A percentile compares a stretch with the other conserved stretches of the same genome.
Conservation (phyloP, 2,329 filamentous ascomycete genomes). For the Coniosporium tulheliwenetii region DNA sequence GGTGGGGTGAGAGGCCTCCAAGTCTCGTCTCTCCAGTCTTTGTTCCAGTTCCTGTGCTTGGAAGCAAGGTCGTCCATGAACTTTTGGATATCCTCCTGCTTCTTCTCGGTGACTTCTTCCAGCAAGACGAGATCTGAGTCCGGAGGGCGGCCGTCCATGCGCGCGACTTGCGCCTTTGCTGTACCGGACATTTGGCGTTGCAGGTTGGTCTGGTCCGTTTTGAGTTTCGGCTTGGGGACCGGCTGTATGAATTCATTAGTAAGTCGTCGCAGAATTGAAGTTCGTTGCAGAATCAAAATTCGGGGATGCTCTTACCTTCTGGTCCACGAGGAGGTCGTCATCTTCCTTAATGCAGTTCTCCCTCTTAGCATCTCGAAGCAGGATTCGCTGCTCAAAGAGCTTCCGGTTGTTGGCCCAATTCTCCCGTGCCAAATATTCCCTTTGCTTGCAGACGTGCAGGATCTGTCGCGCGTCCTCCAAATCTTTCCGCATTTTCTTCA, state of each 20-base stretch:
- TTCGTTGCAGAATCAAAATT: conserved; percentile 1
- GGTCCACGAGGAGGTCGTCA: conserved; percentile 87
- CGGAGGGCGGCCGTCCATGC: conserved; percentile 52
- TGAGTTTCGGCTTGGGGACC: conserved; percentile 34
- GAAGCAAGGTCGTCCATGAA: conserved; percentile 78
- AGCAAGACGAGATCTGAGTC: conserved; percentile 69
- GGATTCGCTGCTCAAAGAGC: conserved; percentile 69
- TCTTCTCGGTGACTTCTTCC: conserved; percentile 63
- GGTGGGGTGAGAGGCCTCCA: conserved; percentile 71
- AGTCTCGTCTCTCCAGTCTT: conserved; percentile 77
- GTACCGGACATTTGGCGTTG: conserved; percentile 52
- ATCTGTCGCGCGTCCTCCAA: conserved; percentile 77
- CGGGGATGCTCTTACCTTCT: conserved; percentile 49
- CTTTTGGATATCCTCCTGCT: conserved; percentile 61
- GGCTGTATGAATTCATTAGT: conserved; percentile 15
- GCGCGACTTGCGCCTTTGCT: conserved; percentile 27
- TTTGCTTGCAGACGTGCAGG: conserved; percentile 59
- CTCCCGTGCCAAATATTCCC: conserved; percentile 67
- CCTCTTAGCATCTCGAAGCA: conserved; percentile 77
- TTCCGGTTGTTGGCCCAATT: conserved; percentile 57
- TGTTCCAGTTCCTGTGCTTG: conserved; percentile 85
- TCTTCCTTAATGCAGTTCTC: conserved; percentile 80
- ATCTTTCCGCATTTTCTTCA: conserved; percentile 81
- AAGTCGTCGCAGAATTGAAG: conserved; percentile 1
- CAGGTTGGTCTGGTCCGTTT: conserved; percentile 39